These are phyloP conservation scores for Lentinus tigrinus DNA, from an alignment of 768 basidiomycete species.

Conservation along the genomic window DNA sequence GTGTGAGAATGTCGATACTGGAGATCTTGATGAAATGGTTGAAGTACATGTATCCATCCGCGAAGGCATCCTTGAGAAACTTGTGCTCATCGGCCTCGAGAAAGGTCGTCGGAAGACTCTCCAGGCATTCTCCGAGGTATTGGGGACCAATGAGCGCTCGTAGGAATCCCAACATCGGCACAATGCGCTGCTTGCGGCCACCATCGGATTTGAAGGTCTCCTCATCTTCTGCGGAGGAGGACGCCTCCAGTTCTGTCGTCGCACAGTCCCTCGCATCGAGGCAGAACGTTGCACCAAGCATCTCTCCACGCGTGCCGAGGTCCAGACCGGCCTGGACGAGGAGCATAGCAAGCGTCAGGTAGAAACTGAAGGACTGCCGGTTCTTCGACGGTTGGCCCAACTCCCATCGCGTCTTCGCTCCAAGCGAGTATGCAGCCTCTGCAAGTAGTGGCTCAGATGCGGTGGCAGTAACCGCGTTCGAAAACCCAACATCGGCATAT, in stretches of 20 bases:
- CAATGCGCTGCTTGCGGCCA: neutral
- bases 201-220: neutral
- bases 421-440: constrained; percentile 25
- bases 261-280: constrained; percentile 26
- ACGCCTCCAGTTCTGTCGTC: neutral
- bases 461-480: constrained; percentile 22
- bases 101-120: no score
- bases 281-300: constrained; percentile 18
- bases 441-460: constrained; percentile 31
- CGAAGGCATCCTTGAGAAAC: constrained; percentile 21
- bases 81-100: neutral
- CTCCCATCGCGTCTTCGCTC: neutral
- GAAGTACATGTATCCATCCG: constrained; percentile 25
- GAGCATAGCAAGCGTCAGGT: constrained; percentile 1
- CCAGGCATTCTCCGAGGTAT: no score
- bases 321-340: neutral
- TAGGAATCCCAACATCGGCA: no score
- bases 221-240: neutral
- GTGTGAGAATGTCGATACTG: constrained; percentile 18
- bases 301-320: constrained; percentile 26
- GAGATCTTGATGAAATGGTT: constrained; percentile 32
- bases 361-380: neutral
- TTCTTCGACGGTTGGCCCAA: neutral
- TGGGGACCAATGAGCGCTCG: no score
- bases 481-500: constrained; percentile 17